Base-by-base conservation (phyloP, 2,329 filamentous ascomycete species). In the Harringtonia lauricola region DNA sequence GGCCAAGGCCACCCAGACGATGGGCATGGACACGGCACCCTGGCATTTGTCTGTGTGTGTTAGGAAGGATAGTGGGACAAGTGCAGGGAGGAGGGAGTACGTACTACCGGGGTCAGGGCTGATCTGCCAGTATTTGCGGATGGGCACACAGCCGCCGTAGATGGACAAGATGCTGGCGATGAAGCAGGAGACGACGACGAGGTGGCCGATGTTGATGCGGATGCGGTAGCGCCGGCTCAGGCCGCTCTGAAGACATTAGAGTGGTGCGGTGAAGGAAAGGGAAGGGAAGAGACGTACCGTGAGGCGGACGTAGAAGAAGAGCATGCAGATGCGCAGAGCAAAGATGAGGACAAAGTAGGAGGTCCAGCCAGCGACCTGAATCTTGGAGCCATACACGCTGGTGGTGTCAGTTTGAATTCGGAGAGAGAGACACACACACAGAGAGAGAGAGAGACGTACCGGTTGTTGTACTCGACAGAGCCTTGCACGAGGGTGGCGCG, bases 281-380 rank as follows among this genome's bases (percentile, higher is more conserved):
- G 9, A 10, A 19, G 13, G 30, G 35, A 29, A 36, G 30, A 4
- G 14, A 39, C 54, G 42, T 53, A 57, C 59, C 39, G 66, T 72
- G 28, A 76, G 59, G 44, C 72, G 60, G 24, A 66, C 62, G 54
- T 76, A 77, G 54, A 76, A 77, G 35, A 72, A 58, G 9, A 68
- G 60, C 61, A 76, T 67, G 45, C 71, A 73, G 1, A 65, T 55
- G 56, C 78, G 77, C 43, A 78, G 55, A 28, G 66, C 57, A 66
- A 68, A 74, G 37, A 77, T 55, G 24, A 77, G 55, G 8, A 65
- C 55, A 2, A 68, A 67, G 49, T 79, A 79, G 34, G 65, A 57
- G 12, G 66, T 67, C 73, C 74, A 78, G 15, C 72, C 71, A 0
- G 68, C 57, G 2, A 76, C 55, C 46, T 73, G 68, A 2, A 70